phyloP scores from a whole-genome alignment of 148 eudicot genomes.

The Beta vulgaris region DNA sequence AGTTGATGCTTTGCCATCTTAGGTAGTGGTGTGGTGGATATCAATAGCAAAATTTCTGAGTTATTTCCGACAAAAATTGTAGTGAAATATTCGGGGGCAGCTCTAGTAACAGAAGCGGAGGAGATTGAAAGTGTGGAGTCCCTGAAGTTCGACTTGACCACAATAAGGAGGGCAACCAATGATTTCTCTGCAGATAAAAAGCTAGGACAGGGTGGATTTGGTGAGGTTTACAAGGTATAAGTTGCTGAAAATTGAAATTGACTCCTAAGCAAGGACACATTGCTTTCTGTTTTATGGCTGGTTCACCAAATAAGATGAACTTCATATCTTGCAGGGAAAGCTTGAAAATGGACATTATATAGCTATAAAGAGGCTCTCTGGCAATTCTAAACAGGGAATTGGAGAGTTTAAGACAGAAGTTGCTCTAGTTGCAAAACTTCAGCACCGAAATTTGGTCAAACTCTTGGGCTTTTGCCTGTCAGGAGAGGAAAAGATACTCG shows the following conservation, averaged over 20 bases:
- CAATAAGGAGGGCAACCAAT: conserved; percentile 14
- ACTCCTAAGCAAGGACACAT: background rate
- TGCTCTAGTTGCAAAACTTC: conserved; percentile 27
- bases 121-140: conserved; percentile 19
- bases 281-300: background rate
- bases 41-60: background rate
- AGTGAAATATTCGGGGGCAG: background rate
- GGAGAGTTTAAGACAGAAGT: conserved; percentile 30
- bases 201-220: conserved; percentile 36
- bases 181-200: conserved; percentile 17
- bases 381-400: conserved; percentile 22
- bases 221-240: conserved; percentile 31
- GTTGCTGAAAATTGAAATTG: no score
- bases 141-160: conserved; percentile 19
- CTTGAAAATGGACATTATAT: conserved; percentile 23
- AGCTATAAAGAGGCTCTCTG: conserved; percentile 31
- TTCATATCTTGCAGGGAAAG: conserved; percentile 25
- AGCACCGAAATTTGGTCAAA: no score
- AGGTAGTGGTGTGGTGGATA: background rate
- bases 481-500: conserved; percentile 22
- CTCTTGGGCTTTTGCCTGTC: no score
- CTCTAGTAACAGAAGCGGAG: conserved; percentile 2
- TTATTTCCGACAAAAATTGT: background rate
- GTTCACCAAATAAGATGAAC: no score
- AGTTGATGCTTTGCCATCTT: background rate